phyloP scores from a whole-genome alignment of 1,284 basidiomycete genomes.

The Xanthoconium separans region DNA sequence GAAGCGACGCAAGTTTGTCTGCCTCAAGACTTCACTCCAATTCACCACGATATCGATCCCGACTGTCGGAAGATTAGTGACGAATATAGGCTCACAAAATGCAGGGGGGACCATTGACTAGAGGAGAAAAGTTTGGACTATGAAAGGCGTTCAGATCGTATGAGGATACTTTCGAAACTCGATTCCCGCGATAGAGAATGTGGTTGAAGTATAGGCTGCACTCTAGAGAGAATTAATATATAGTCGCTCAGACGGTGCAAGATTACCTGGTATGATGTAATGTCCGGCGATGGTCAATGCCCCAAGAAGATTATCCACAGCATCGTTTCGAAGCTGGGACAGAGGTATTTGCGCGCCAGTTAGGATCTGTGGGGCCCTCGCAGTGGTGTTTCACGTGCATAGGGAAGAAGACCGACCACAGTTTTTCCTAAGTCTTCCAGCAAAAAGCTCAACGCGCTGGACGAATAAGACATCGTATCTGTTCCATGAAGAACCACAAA shows the following conservation, averaged over 20 bases:
- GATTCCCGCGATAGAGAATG: conserved; percentile 82
- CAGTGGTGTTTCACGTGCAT: neutral
- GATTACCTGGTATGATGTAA: conserved; percentile 82
- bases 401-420: conserved; percentile 48
- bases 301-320: conserved; percentile 86
- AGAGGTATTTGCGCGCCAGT: conserved; percentile 93
- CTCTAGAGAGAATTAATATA: conserved; percentile 44
- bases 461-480: conserved; percentile 91
- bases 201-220: conserved; percentile 89
- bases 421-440: conserved; percentile 91
- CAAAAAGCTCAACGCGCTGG: conserved; percentile 85
- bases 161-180: conserved; percentile 83
- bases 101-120: conserved; percentile 66
- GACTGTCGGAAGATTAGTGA: conserved; percentile 42
- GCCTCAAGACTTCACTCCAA: conserved; percentile 82
- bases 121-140: conserved; percentile 82
- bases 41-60: conserved; percentile 88
- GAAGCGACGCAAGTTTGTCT: conserved; percentile 75
- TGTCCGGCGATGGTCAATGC: conserved; percentile 87
- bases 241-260: neutral
- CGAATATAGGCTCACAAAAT: neutral
- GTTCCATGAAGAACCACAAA: conserved; percentile 92
- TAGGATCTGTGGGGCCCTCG: conserved; percentile 53
- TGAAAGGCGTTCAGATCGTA: conserved; percentile 86
- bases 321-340: conserved; percentile 86